Evolutionary conservation across 2,329 filamentous ascomycete genomes (phyloP).

Genomic region (Fusarium metavorans): DNA sequence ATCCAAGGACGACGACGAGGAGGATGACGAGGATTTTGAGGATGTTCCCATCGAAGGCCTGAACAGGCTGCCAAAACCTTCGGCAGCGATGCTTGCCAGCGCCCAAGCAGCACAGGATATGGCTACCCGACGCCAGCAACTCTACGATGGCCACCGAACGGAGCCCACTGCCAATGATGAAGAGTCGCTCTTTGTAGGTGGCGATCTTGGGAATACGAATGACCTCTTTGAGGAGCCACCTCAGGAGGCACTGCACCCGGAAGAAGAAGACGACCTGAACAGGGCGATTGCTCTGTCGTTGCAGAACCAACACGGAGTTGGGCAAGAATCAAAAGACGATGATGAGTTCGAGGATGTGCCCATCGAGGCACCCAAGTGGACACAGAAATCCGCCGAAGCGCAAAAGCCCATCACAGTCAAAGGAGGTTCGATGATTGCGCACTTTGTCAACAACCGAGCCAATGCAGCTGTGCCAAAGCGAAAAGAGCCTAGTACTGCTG

Average conservation of each 20-base stretch:
- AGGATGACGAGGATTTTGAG: conserved; percentile 86
- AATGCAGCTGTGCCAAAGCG: conserved; percentile 68
- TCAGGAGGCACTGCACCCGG: conserved; percentile 53
- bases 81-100: conserved; percentile 36
- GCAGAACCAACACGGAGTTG: conserved; percentile 67
- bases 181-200: conserved; percentile 60
- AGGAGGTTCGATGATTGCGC: conserved; percentile 74
- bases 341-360: conserved; percentile 64
- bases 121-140: conserved; percentile 43
- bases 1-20: conserved; percentile 69
- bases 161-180: conserved; percentile 52
- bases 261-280: conserved; percentile 73
- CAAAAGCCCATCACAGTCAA: conserved; percentile 64
- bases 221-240: conserved; percentile 44
- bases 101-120: conserved; percentile 44
- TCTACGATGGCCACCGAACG: conserved; percentile 39
- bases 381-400: conserved; percentile 63
- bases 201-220: conserved; percentile 42
- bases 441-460: conserved; percentile 79
- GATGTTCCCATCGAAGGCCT: conserved; percentile 92
- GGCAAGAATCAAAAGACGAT: conserved; percentile 53
- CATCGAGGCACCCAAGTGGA: conserved; percentile 62
- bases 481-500: conserved; percentile 23
- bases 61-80: conserved; percentile 79
- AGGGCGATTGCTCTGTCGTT: conserved; percentile 89